Evolutionary conservation across 257 asterid species (phyloP).

Genomic region (Mitragyna speciosa): DNA sequence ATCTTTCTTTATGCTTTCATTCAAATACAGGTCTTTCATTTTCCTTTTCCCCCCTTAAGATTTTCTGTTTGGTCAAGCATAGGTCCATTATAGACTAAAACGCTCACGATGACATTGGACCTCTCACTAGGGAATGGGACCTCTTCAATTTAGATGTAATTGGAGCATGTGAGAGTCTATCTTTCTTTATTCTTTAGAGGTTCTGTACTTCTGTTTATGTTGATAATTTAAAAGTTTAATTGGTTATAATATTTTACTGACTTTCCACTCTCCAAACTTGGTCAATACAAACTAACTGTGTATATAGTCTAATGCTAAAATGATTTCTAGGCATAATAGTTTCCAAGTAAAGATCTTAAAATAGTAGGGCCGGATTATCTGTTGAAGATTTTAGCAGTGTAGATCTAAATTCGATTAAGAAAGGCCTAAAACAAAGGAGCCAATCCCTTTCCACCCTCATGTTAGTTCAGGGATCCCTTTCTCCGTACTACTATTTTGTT

Average conservation of each 20-base stretch:
- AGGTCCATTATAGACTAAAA: background rate
- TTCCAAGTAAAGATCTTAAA: background rate
- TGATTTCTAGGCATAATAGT: background rate
- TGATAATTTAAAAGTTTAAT: too few relatives aligned
- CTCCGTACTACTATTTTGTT: background rate
- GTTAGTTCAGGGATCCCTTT: background rate
- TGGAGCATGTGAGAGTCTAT: background rate
- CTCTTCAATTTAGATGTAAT: background rate
- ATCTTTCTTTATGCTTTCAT: background rate
- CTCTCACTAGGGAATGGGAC: background rate
- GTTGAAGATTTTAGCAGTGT: background rate
- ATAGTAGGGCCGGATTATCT: background rate
- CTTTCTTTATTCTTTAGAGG: background rate
- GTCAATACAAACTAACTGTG: background rate
- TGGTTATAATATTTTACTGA: too few relatives aligned
- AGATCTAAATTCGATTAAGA: background rate
- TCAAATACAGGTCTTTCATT: constrained; percentile 1
- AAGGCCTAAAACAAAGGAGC: background rate
- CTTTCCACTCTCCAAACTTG: too few relatives aligned
- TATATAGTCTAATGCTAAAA: too few relatives aligned
- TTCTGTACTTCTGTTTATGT: too few relatives aligned
- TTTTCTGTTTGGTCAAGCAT: constrained; percentile 5
- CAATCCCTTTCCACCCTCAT: background rate
- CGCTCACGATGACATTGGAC: background rate
- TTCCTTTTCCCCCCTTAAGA: background rate